phyloP scores from a whole-genome alignment of 805 yeast genomes.

The Priceomyces fermenticarens region DNA sequence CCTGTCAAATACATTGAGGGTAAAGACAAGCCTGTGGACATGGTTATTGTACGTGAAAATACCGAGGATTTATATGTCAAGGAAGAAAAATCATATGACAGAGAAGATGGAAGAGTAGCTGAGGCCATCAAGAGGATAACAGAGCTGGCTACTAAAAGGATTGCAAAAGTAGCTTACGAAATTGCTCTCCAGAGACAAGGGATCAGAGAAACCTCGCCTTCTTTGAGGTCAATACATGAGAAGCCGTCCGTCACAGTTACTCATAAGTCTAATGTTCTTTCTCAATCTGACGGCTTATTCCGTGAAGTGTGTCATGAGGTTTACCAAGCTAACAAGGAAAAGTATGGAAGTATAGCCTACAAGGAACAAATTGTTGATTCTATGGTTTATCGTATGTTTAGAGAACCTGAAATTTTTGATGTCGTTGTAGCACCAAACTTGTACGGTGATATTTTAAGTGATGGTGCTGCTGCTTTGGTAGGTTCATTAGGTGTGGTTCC shows the following conservation, averaged over 20 bases:
- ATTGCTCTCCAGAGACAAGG: slow-evolving; percentile 89
- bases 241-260: slow-evolving; percentile 81
- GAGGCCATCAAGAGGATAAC: slow-evolving; percentile 97
- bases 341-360: slow-evolving; percentile 60
- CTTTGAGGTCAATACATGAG: slow-evolving; percentile 27
- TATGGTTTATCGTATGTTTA: slow-evolving; percentile 98
- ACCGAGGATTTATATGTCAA: slow-evolving; percentile 97
- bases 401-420: slow-evolving; percentile 96
- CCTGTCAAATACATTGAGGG: slow-evolving; percentile 94
- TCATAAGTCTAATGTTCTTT: slow-evolving; percentile 93
- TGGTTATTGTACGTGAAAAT: slow-evolving; percentile 98
- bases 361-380: slow-evolving; percentile 98
- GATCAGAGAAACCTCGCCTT: slow-evolving; percentile 57
- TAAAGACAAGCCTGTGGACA: slow-evolving; percentile 84
- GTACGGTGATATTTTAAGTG: slow-evolving; percentile 95
- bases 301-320: slow-evolving; percentile 76
- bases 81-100: slow-evolving; percentile 76
- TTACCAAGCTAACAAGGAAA: slow-evolving; percentile 54
- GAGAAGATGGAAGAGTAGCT: slow-evolving; percentile 84
- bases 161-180: slow-evolving; percentile 88
- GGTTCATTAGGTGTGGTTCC: slow-evolving; percentile 98
- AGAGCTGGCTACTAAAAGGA: slow-evolving; percentile 79
- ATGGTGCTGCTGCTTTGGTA: slow-evolving; percentile 97
- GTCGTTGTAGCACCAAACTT: slow-evolving; percentile 98
- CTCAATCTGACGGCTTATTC: slow-evolving; percentile 92